Percentiles rank a stretch among this genome's conserved stretches.
Conservation (phyloP, 2,329 filamentous ascomycete species). For the Cladosporium phlei region DNA sequence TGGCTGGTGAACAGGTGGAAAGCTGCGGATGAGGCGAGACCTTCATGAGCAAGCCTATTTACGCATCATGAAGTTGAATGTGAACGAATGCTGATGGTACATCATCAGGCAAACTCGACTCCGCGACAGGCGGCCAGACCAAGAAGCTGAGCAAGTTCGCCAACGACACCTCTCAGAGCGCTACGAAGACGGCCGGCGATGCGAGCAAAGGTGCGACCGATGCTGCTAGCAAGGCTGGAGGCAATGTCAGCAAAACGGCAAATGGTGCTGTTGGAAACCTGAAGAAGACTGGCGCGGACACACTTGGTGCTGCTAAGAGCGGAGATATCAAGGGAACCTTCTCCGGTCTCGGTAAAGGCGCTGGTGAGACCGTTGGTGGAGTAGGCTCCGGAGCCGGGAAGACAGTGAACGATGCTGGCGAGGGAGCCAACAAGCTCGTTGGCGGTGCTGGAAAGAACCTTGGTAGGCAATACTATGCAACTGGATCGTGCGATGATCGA, state of each 20-base stretch:
- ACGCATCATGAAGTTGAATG: neutral
- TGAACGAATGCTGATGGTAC: constrained; percentile 18
- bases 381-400: constrained; percentile 23
- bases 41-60: neutral
- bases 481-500: too few relatives aligned
- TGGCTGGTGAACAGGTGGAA: constrained; percentile 26
- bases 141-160: constrained; percentile 31
- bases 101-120: constrained; percentile 29
- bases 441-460: constrained; percentile 14
- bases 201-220: constrained; percentile 26
- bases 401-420: constrained; percentile 17
- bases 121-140: constrained; percentile 28
- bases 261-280: constrained; percentile 26
- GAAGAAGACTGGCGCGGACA: constrained; percentile 26
- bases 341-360: constrained; percentile 18
- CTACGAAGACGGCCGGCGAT: constrained; percentile 35
- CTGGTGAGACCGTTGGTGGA: constrained; percentile 29
- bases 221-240: constrained; percentile 14
- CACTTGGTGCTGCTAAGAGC: constrained; percentile 22
- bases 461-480: too few relatives aligned
- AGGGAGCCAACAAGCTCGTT: constrained; percentile 11
- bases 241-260: constrained; percentile 32
- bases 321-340: constrained; percentile 30
- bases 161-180: constrained; percentile 31
- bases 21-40: constrained; percentile 18